phyloP scores from a whole-genome alignment of 768 basidiomycete genomes.

The Podaxis mareebaensis region DNA sequence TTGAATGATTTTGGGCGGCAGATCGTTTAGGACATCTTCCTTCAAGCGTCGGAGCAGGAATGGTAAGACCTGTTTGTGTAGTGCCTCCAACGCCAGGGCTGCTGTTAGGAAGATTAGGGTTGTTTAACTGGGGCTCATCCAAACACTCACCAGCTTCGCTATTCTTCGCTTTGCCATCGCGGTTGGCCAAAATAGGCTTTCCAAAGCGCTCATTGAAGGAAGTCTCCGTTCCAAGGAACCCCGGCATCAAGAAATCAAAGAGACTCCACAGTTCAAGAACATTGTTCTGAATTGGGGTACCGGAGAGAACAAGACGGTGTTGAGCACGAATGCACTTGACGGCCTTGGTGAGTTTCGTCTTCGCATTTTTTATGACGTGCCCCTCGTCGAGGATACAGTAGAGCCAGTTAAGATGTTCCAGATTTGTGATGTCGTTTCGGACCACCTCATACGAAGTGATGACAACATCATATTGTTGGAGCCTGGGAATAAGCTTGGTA shows the following conservation, averaged over 20 bases:
- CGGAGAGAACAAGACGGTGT: conserved; percentile 92
- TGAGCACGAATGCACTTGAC: conserved; percentile 89
- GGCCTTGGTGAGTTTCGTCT: conserved; percentile 96
- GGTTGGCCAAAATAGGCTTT: conserved; percentile 92
- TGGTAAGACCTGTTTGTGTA: conserved; percentile 99
- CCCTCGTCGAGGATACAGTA: conserved; percentile 99
- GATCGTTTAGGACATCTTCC: conserved; percentile 93
- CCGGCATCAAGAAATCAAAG: conserved; percentile 99
- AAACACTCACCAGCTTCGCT: conserved; percentile 82
- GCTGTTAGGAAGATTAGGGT: conserved; percentile 46
- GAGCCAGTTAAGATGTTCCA: conserved; percentile 80
- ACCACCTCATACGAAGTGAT: conserved; percentile 98
- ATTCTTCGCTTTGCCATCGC: conserved; percentile 94
- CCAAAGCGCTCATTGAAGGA: conserved; percentile 95
- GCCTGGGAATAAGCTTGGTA: conserved; percentile 58
- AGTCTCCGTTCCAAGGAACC: conserved; percentile 93
- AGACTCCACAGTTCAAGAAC: conserved; percentile 97
- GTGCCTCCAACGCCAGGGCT: conserved; percentile 88
- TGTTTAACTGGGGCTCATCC: not conserved
- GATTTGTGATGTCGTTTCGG: conserved; percentile 83
- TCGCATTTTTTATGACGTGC: conserved; percentile 98
- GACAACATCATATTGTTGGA: conserved; percentile 82
- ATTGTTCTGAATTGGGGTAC: conserved; percentile 99
- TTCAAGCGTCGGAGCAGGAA: conserved; percentile 95
- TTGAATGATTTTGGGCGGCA: conserved; percentile 99